Conservation (phyloP, 257 asterid genomes). For the Solanum pimpinellifolium region DNA sequence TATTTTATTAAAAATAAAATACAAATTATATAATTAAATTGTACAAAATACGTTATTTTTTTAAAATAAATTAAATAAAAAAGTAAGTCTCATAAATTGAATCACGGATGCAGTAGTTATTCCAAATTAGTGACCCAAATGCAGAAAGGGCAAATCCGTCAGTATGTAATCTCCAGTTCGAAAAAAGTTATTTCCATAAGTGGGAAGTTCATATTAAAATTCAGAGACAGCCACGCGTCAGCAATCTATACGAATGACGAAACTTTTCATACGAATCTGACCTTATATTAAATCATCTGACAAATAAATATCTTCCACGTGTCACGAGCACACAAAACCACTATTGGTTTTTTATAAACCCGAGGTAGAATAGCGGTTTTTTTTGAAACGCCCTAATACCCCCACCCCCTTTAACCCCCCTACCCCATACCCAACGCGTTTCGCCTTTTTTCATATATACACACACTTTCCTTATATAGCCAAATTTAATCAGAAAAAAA, state of each 20-base stretch:
- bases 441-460: conserved; percentile 1
- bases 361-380: not conserved
- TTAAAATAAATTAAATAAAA: too few relatives aligned
- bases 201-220: conserved; percentile 1
- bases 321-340: not conserved
- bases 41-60: too few relatives aligned
- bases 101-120: too few relatives aligned
- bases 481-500: conserved; percentile 5
- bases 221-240: conserved; percentile 11
- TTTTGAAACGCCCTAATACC: not conserved
- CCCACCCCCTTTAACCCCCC: not conserved
- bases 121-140: not conserved
- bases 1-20: too few relatives aligned
- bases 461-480: conserved; percentile 28
- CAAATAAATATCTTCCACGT: not conserved
- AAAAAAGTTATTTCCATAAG: conserved; percentile 11
- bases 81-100: too few relatives aligned
- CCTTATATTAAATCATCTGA: not conserved
- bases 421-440: not conserved
- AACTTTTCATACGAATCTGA: conserved; percentile 1
- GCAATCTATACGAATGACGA: conserved; percentile 15
- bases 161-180: not conserved
- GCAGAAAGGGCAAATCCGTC: conserved; percentile 19
- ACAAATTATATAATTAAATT: too few relatives aligned
- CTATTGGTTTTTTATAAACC: not conserved